A percentile compares a stretch with the other conserved stretches of the same genome.
These are phyloP conservation scores for Plenodomus biglobosus DNA, from an alignment of 2,329 filamentous ascomycete genomes.

Conservation along the genomic window DNA sequence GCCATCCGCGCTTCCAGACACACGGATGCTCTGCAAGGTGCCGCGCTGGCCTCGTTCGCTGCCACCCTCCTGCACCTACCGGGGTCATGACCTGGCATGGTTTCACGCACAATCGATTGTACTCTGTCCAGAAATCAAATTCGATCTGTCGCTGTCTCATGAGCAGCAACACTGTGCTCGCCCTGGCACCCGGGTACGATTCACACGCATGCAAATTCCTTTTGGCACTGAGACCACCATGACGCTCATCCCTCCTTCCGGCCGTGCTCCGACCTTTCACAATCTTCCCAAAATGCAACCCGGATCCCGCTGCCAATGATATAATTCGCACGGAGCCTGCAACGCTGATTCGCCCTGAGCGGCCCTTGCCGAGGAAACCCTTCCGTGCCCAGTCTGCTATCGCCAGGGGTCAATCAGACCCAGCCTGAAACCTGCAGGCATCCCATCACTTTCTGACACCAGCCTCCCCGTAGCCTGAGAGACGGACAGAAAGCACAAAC, in stretches of 20 bases:
- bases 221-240: slow-evolving; percentile 20
- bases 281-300: slow-evolving; percentile 29
- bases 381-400: slow-evolving; percentile 19
- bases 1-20: slow-evolving; percentile 33
- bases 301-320: slow-evolving; percentile 33
- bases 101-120: slow-evolving; percentile 33
- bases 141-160: slow-evolving; percentile 22
- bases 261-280: slow-evolving; percentile 20
- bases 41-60: slow-evolving; percentile 22
- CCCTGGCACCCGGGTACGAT: background rate
- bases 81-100: slow-evolving; percentile 20
- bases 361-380: slow-evolving; percentile 17
- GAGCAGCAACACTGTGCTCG: slow-evolving; percentile 1
- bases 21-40: slow-evolving; percentile 32
- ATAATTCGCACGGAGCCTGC: slow-evolving; percentile 24
- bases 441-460: slow-evolving; percentile 16
- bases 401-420: slow-evolving; percentile 21
- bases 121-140: slow-evolving; percentile 17
- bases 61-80: slow-evolving; percentile 28
- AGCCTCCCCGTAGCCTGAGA: slow-evolving; percentile 1
- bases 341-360: slow-evolving; percentile 25
- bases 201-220: slow-evolving; percentile 9
- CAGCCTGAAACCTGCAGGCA: slow-evolving; percentile 29
- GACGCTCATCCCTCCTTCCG: slow-evolving; percentile 19
- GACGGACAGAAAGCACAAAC: background rate